These are phyloP conservation scores for Microthlaspi erraticum DNA, from an alignment of 345 rosid species.

Conservation along the genomic window DNA sequence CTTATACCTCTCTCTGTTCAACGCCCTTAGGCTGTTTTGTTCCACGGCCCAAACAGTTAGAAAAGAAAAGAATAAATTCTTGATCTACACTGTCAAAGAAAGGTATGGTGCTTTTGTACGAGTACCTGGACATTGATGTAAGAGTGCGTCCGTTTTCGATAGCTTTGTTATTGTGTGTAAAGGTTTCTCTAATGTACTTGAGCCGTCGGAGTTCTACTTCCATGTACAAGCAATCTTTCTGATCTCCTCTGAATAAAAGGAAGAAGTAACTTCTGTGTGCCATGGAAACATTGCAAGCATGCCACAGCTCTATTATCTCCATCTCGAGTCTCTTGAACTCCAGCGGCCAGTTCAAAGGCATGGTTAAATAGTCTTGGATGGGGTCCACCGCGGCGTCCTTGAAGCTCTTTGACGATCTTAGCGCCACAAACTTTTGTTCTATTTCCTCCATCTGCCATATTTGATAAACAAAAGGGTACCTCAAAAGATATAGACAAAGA, in stretches of 20 bases:
- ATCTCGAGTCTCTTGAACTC: slow-evolving; percentile 71
- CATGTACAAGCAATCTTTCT: slow-evolving; percentile 77
- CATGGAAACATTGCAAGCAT: slow-evolving; percentile 73
- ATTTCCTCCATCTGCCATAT: slow-evolving; percentile 57
- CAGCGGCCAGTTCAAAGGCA: slow-evolving; percentile 53
- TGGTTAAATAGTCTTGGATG: slow-evolving; percentile 55
- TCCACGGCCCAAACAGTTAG: slow-evolving; percentile 18
- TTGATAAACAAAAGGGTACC: slow-evolving; percentile 9
- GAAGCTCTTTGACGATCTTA: slow-evolving; percentile 51
- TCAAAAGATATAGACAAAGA: slow-evolving; percentile 9
- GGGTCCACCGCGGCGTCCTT: slow-evolving; percentile 82
- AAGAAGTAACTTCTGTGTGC: slow-evolving; percentile 92
- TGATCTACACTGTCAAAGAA: slow-evolving; percentile 9
- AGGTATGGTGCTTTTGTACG: background rate
- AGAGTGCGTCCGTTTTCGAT: slow-evolving; percentile 58
- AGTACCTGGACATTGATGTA: slow-evolving; percentile 61
- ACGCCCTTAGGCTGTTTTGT: slow-evolving; percentile 59
- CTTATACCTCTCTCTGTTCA: slow-evolving; percentile 71
- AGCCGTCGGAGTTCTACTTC: slow-evolving; percentile 87
- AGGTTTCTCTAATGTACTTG: slow-evolving; percentile 64
- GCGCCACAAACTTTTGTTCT: slow-evolving; percentile 37
- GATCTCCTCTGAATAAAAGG: slow-evolving; percentile 80
- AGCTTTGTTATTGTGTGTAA: slow-evolving; percentile 52
- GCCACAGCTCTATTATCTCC: slow-evolving; percentile 86
- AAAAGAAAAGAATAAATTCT: background rate